Base-by-base conservation (phyloP, 495 filamentous ascomycete genomes). In the Parathielavia hyrcaniae region DNA sequence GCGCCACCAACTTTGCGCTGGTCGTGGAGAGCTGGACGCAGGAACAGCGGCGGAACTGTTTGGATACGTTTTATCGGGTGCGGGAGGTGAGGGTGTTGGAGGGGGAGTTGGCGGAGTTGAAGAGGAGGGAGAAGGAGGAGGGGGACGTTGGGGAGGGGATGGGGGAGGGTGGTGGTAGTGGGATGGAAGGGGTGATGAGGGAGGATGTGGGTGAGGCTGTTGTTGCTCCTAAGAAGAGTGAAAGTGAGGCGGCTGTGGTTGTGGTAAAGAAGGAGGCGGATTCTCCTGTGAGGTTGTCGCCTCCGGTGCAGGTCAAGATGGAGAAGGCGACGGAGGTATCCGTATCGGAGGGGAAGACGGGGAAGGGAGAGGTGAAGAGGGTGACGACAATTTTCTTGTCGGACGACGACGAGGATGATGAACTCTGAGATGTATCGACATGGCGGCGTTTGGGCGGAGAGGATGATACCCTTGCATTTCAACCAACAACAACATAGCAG, bases 11-110 rank as follows among this genome's bases (percentile, higher is more conserved):
- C 62, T 98, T 98, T 80, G 95, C 91, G 46, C 78, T 96, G 45
- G 86, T 90, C 10, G 93, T 98, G 13, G 93, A 98, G 72, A 82
- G 87, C 26, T 93, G 90, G 91, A 96, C 89, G 57, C 90, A 91
- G 74, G 88, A 85, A 64, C 81, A 95, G 73, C 69, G 93, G 67
- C 77, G 87, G 64, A 82, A 84, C 51, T 90, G 83, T 70, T 76
- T 98, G 57, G 89, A 96, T 52, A 75, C 71, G 39, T 97, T 95
- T 79, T 97, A 98, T 74, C 67, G 62, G 58, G 68, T 61, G 53
- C 67, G 81, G 20, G 70, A 70, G 57, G 71, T 73, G 55, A 72
- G 59, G 58, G 49, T 79, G 45, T 55, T 69, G 56, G 66, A 65
- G 59, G 17, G 49, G 41, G 60, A 61, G 50, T 1, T 61, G 43